phyloP scores from a whole-genome alignment of 192 early-diverging fungal genomes.

The Backusella macrospora region DNA sequence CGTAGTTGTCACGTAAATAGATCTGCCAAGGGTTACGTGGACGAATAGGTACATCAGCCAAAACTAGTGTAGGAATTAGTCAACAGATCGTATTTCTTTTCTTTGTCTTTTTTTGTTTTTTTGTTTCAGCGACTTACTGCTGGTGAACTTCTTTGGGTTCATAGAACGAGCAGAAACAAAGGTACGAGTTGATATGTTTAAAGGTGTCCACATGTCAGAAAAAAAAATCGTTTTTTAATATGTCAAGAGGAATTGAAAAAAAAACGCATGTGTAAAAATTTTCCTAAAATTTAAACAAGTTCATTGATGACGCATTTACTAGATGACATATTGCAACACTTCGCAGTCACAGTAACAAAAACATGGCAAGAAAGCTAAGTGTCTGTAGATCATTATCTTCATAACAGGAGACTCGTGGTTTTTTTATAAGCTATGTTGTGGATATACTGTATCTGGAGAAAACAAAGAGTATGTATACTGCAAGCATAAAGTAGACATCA shows the following conservation, averaged over 20 bases:
- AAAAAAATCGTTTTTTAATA: not conserved
- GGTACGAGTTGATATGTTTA: not conserved
- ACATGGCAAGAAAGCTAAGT: too few species aligned
- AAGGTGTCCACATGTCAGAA: not conserved
- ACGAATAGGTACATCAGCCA: conserved; percentile 27
- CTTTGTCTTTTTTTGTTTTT: not conserved
- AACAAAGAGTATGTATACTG: too few species aligned
- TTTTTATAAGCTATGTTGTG: too few species aligned
- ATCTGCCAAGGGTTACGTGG: conserved; percentile 41
- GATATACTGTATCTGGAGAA: too few species aligned
- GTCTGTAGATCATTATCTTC: too few species aligned
- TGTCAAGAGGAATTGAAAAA: not conserved
- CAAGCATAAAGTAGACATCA: too few species aligned
- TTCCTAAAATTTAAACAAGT: too few species aligned
- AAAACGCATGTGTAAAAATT: not conserved
- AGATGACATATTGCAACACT: too few species aligned
- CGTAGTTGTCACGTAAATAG: conserved; percentile 23
- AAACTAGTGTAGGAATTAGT: conserved; percentile 14
- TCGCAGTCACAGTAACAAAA: too few species aligned
- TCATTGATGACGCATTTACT: too few species aligned
- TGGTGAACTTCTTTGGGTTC: conserved; percentile 31
- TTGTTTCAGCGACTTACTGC: conserved; percentile 13
- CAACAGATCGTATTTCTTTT: not conserved
- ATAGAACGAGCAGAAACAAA: not conserved
- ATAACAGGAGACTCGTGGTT: too few species aligned